A percentile compares a stretch with the other conserved stretches of the same genome.
phyloP scores from a whole-genome alignment of 768 basidiomycete genomes.

The Termitomyces sp. region DNA sequence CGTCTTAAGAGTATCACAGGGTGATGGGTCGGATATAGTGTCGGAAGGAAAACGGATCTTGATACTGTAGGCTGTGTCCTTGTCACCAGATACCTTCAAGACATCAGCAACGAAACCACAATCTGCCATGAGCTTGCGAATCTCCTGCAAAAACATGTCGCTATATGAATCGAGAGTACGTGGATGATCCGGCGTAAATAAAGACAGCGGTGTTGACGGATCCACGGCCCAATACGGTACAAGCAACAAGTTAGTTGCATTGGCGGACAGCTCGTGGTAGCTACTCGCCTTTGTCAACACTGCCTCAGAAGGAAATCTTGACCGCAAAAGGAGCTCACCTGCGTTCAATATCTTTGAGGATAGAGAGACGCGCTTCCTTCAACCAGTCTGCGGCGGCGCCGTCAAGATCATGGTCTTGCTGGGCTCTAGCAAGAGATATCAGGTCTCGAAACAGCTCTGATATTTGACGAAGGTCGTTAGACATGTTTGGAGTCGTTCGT shows the following conservation, averaged over 20 bases:
- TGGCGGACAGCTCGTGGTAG: not conserved
- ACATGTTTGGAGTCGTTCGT: not conserved
- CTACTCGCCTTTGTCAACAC: not conserved
- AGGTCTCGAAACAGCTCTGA: not conserved
- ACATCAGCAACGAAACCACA: not conserved
- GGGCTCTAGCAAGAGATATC: not conserved
- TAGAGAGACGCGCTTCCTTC: not conserved
- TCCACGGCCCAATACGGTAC: not conserved
- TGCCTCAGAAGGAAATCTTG: not conserved
- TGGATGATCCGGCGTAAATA: not conserved
- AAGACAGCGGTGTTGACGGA: not conserved
- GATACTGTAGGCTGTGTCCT: not conserved
- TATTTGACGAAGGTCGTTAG: not conserved
- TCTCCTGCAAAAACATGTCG: not conserved
- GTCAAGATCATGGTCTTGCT: too few relatives aligned
- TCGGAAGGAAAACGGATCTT: not conserved
- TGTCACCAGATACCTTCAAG: not conserved
- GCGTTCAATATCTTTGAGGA: not conserved
- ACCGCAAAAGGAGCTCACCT: not conserved
- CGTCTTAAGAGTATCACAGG: not conserved
- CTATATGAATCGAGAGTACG: not conserved
- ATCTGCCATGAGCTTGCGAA: constrained; percentile 2
- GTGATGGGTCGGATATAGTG: not conserved
- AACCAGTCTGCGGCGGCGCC: not conserved
- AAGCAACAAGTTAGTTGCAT: not conserved